These are phyloP conservation scores for Gloeostereum incarnatum DNA, from an alignment of 768 basidiomycete species.

Conservation along the genomic window DNA sequence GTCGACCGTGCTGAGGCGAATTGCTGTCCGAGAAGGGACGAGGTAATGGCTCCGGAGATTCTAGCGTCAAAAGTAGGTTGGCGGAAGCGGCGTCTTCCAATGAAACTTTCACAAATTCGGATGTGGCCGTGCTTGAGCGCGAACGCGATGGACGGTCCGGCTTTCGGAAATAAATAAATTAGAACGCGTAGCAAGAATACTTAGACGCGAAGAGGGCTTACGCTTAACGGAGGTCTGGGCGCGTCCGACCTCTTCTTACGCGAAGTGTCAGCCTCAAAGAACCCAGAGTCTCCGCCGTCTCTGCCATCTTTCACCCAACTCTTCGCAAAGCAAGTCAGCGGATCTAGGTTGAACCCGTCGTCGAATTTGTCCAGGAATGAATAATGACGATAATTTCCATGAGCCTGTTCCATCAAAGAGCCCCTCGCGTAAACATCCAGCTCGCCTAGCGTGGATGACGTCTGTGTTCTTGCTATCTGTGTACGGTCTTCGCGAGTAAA, in stretches of 20 bases:
- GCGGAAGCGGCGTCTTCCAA: not conserved
- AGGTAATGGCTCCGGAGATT: not conserved
- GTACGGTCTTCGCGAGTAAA: slow-evolving; percentile 12
- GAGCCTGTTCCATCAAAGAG: slow-evolving; percentile 16
- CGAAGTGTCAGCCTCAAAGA: no score
- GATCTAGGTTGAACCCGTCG: slow-evolving; percentile 13
- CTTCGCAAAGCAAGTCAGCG: slow-evolving; percentile 12
- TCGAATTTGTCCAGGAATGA: slow-evolving; percentile 17
- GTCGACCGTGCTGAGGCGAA: not conserved
- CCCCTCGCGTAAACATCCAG: slow-evolving; percentile 26
- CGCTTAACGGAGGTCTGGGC: no score
- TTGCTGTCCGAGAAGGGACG: slow-evolving; percentile 1
- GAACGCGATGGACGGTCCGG: not conserved
- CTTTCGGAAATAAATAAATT: not conserved
- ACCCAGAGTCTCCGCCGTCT: slow-evolving; percentile 4
- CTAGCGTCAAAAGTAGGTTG: slow-evolving; percentile 2
- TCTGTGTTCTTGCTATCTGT: slow-evolving; percentile 19
- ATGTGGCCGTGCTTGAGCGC: not conserved
- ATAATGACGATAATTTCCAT: slow-evolving; percentile 16
- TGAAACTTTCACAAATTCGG: slow-evolving; percentile 1
- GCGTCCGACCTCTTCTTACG: no score
- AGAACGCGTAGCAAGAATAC: no score
- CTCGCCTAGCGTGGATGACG: slow-evolving; percentile 28
- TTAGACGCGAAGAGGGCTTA: no score
- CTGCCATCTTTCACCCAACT: slow-evolving; percentile 2